Evolutionary conservation across 306 rosid species (phyloP), one percentile per base, ranked within the genome.

Genomic region (Gastrolobium bilobum): DNA sequence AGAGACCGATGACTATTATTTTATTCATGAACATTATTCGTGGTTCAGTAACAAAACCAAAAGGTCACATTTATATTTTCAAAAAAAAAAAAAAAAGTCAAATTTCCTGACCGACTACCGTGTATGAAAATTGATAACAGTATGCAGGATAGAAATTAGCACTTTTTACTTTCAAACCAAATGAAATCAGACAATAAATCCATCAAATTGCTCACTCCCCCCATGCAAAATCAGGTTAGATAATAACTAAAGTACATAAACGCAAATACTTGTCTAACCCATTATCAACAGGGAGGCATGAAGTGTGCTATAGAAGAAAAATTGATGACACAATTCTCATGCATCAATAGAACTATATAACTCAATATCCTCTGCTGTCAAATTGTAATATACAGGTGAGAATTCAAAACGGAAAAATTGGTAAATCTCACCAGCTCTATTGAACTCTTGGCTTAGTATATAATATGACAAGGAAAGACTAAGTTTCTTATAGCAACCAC

Each of bases 381-480:
- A 75, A 87, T 89, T 88, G 83, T 87, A 80, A 83, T 84, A 86
- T 91, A 91, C 96, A 91, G 93, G 94, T 86, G 96, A 91, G 91
- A 85, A 78, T 85, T 82, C 62, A 74, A 83, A 84, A 82, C 51
- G 88, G 88, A 80, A 89, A 93, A 87, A 58, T 77, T 84, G 91
- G 87, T 33, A 84, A 75, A 82, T 78, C 91, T 80, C 96, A 88
- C 93, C 92, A 73, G 76, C 81, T 72, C 91, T 85, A 77, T 76
- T 60, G 57, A 78, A 72, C 81, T 90, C 89, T 90, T 79, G 82
- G 78, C 77, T 68, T 84, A 87, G 91, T 90, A 82, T 86, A 82
- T 86, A 83, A 83, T 58, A 80, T 73, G 78, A 81, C 78, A 33
- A 62, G 80, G 79, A 82, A 86, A 73, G 64, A 83, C 89, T 62